Evolutionary conservation across 1,284 basidiomycete species (phyloP).

Genomic region (Ceratobasidium sp.): DNA sequence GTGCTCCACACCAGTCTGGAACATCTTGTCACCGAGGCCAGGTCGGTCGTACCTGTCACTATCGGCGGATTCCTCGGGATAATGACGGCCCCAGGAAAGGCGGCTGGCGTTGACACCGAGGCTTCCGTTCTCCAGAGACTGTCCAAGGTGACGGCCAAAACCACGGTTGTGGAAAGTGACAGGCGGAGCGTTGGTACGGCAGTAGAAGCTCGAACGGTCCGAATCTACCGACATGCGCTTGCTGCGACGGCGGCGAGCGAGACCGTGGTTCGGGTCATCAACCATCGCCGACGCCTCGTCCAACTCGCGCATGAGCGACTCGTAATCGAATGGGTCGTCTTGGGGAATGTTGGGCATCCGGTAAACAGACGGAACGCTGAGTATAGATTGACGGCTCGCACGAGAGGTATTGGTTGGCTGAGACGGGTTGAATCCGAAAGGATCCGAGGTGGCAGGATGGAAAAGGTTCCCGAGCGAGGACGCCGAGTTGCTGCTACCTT

Average conservation of each 20-base stretch:
- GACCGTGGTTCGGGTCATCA: constrained; percentile 48
- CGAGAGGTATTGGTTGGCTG: constrained; percentile 53
- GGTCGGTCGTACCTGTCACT: constrained; percentile 78
- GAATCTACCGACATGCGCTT: constrained; percentile 70
- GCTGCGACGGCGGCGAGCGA: constrained; percentile 59
- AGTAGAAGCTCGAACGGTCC: constrained; percentile 81
- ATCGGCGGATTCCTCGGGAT: constrained; percentile 71
- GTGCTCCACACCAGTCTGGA: constrained; percentile 71
- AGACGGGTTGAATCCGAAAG: constrained; percentile 22
- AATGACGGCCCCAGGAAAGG: constrained; percentile 72
- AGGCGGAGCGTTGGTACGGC: constrained; percentile 66
- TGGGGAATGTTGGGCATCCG: constrained; percentile 73
- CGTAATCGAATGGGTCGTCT: constrained; percentile 80
- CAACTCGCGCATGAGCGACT: constrained; percentile 47
- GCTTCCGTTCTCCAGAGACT: constrained; percentile 65
- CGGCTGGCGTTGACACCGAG: constrained; percentile 68
- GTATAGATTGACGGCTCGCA: constrained; percentile 61
- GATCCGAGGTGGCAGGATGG: constrained; percentile 58
- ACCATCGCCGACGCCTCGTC: constrained; percentile 19
- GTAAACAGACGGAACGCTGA: constrained; percentile 85
- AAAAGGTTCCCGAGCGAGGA: constrained; percentile 80
- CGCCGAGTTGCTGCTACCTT: constrained; percentile 63
- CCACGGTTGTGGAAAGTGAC: constrained; percentile 76
- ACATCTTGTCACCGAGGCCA: constrained; percentile 89
- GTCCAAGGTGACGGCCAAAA: constrained; percentile 63